Conservation (phyloP, 805 yeast genomes). For the Wickerhamiella spandovensis region DNA sequence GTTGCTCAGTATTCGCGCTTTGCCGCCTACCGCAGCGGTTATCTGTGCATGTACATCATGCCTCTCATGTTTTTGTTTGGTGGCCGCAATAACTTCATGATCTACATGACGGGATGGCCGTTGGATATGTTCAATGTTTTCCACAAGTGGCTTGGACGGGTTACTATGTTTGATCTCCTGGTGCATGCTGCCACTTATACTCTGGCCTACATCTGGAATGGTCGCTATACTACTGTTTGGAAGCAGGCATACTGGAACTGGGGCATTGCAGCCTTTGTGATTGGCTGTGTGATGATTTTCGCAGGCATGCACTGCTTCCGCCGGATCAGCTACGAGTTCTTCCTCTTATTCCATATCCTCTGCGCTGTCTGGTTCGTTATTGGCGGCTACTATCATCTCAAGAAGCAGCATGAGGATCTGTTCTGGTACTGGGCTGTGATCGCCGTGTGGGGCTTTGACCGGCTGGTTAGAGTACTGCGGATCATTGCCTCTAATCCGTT, state of each 20-base stretch:
- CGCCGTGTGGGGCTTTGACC: conserved; percentile 60
- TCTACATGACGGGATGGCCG: conserved; percentile 45
- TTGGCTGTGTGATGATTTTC: conserved; percentile 22
- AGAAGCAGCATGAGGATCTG: conserved; percentile 28
- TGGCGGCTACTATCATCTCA: conserved; percentile 47
- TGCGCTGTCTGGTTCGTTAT: conserved; percentile 34
- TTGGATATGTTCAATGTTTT: conserved; percentile 43
- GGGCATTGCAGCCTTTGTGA: conserved; percentile 12
- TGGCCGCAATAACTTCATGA: conserved; percentile 57
- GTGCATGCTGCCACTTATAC: conserved; percentile 19
- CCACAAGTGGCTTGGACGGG: conserved; percentile 32
- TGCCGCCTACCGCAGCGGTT: conserved; percentile 12
- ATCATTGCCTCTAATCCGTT: conserved; percentile 39
- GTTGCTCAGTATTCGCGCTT: not conserved
- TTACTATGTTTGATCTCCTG: conserved; percentile 15
- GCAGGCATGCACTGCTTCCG: conserved; percentile 42
- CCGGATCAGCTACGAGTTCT: conserved; percentile 40
- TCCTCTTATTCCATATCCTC: conserved; percentile 40
- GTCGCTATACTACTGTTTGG: conserved; percentile 10
- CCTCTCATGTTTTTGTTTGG: conserved; percentile 33
- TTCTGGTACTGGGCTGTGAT: conserved; percentile 39
- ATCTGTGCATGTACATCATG: conserved; percentile 11
- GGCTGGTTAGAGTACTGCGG: conserved; percentile 42
- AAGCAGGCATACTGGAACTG: conserved; percentile 11
- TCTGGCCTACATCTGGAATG: conserved; percentile 9